phyloP scores from a whole-genome alignment of 306 rosid genomes.

The Vicia faba region DNA sequence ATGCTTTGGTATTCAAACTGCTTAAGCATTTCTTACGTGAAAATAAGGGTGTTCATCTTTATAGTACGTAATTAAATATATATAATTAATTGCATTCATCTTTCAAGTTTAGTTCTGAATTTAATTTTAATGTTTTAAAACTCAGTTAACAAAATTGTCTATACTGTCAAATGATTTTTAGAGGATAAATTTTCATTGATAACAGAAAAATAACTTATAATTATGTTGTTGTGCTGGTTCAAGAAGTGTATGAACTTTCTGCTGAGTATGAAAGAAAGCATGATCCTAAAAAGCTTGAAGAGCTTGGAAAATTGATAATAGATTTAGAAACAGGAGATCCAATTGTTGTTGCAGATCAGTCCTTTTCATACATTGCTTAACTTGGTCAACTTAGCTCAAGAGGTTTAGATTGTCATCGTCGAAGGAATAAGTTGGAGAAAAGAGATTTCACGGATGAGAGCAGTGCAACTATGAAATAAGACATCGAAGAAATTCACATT shows the following conservation, averaged over 20 bases:
- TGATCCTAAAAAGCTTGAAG: conserved; percentile 80
- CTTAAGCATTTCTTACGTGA: too few species aligned
- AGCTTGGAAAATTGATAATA: conserved; percentile 78
- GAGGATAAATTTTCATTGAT: neutral
- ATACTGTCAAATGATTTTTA: neutral
- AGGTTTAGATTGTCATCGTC: neutral
- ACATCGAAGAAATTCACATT: neutral
- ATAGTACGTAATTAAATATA: too few species aligned
- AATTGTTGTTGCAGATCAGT: conserved; percentile 82
- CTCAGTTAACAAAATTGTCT: too few species aligned
- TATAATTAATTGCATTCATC: too few species aligned
- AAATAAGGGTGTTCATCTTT: too few species aligned
- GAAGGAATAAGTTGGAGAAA: neutral
- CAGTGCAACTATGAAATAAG: neutral
- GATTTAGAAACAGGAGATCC: conserved; percentile 97
- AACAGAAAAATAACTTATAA: too few species aligned
- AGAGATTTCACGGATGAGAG: neutral
- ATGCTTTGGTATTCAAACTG: too few species aligned
- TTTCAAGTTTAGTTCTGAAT: too few species aligned
- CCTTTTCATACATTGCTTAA: conserved; percentile 98
- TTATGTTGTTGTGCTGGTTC: conserved; percentile 57
- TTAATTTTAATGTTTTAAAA: too few species aligned
- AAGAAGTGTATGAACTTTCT: conserved; percentile 94
- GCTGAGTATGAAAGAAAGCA: conserved; percentile 93
- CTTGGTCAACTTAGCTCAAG: conserved; percentile 43